A percentile compares a stretch with the other conserved stretches of the same genome.
These are phyloP conservation scores for Penicillium canariense DNA, from an alignment of 495 filamentous ascomycete genomes.

Conservation along the genomic window DNA sequence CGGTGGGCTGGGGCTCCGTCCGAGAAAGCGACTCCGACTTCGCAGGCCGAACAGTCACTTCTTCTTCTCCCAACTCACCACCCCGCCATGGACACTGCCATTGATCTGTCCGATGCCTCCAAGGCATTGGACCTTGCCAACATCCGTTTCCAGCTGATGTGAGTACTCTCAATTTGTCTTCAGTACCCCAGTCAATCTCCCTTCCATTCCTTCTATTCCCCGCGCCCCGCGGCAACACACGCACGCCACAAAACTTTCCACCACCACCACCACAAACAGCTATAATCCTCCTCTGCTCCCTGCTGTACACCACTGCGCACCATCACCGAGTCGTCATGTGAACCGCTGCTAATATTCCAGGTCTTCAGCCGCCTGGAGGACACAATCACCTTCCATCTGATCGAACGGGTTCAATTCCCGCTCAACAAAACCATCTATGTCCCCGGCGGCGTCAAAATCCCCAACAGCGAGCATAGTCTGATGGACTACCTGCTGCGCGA, in stretches of 20 bases:
- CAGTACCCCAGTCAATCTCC: no score
- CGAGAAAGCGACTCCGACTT: constrained; percentile 18
- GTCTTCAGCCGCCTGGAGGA: constrained; percentile 84
- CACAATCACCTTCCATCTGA: constrained; percentile 97
- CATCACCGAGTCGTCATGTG: no score
- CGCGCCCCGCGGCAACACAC: constrained; percentile 11
- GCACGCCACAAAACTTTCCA: neutral
- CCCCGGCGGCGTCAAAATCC: constrained; percentile 76
- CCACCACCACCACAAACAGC: neutral
- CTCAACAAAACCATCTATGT: constrained; percentile 85
- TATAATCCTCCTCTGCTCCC: no score
- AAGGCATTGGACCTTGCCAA: constrained; percentile 86
- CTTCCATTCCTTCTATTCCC: constrained; percentile 1
- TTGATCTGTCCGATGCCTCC: constrained; percentile 78
- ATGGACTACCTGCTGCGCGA: constrained; percentile 90
- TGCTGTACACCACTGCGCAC: no score
- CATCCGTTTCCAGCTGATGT: constrained; percentile 97
- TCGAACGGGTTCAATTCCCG: constrained; percentile 97
- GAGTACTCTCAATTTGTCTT: constrained; percentile 26
- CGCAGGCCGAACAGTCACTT: constrained; percentile 9
- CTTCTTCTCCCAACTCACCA: constrained; percentile 12
- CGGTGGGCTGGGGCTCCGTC: neutral
- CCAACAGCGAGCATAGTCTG: constrained; percentile 70
- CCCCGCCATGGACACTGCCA: constrained; percentile 76
- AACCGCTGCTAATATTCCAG: constrained; percentile 5